Base-by-base conservation (phyloP, 345 rosid species). In the Murraya paniculata region DNA sequence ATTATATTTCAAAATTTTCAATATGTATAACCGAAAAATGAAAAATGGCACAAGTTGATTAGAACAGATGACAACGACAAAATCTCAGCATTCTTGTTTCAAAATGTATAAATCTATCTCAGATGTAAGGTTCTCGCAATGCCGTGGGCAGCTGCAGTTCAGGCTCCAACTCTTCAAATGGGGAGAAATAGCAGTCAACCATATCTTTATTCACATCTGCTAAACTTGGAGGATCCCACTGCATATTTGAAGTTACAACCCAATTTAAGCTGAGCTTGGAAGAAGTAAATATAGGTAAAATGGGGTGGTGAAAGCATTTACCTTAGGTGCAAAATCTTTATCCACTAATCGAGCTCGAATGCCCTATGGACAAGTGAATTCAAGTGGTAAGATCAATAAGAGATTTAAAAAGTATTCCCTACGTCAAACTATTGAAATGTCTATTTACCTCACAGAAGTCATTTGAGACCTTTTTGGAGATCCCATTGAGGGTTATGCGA, bases 311-410 rank as follows among this genome's bases (percentile, higher is more conserved):
- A 66, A 45, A 58, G 55, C 70, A 2, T 9, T 60, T 76, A 91
- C 97, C 99, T 96, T 90, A 68, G 99, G 99, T 83, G 97, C 87
- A 82, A 92, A 96, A 81, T 96, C 97, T 81, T 87, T 94, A 70
- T 94, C 97, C 76, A 94, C 87, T 66, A 96, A 83, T 28, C 91
- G 87, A 38, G 99, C 93, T 11, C 94, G 87, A 60, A 92, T 87
- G 77, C 99, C 99, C 98, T 93, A 68, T 38, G 22, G n/a, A 68
- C 58, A 79, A 60, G 3, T 0, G 16, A 72, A 58, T 55, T 70
- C 58, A 27, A 60, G 67, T 22, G 70, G 41, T 39, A 61, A 73
- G 22, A 64, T 64, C 11, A 74, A 62, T 45, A 24, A 61, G 14
- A 21, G 38, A 57, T 25, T n/a, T 57, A 48, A 64, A 28, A 73